These are phyloP conservation scores for Solanum raphanifolium DNA, from an alignment of 257 asterid species.

Conservation along the genomic window DNA sequence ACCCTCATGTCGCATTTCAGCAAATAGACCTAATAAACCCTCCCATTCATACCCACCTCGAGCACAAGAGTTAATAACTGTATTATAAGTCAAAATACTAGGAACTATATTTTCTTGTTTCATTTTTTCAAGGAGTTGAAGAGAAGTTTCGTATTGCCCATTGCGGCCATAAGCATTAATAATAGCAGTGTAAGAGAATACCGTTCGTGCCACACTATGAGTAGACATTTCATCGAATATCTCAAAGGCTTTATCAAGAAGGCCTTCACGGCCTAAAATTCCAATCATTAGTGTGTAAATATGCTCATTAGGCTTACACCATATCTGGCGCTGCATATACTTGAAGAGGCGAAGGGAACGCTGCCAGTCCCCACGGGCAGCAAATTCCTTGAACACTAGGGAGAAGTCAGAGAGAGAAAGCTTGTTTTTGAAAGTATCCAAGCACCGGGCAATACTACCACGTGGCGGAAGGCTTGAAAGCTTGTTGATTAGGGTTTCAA, in stretches of 20 bases:
- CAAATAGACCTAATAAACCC: constrained; percentile 86
- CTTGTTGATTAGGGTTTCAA: constrained; percentile 90
- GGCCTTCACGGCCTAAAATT: constrained; percentile 78
- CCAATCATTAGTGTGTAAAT: constrained; percentile 71
- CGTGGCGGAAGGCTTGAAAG: constrained; percentile 97
- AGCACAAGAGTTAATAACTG: constrained; percentile 80
- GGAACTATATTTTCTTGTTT: constrained; percentile 69
- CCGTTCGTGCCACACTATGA: constrained; percentile 52
- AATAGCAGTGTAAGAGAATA: constrained; percentile 70
- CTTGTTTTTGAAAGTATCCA: constrained; percentile 77
- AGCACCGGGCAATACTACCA: constrained; percentile 95
- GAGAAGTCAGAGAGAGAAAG: constrained; percentile 82
- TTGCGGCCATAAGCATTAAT: constrained; percentile 86
- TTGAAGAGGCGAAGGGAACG: constrained; percentile 89
- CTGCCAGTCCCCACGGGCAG: constrained; percentile 92
- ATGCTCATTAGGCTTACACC: constrained; percentile 96
- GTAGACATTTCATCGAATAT: constrained; percentile 75
- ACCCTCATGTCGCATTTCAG: constrained; percentile 94
- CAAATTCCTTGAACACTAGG: constrained; percentile 74
- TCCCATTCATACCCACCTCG: constrained; percentile 95
- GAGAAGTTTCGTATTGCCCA: constrained; percentile 65
- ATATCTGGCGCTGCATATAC: constrained; percentile 92
- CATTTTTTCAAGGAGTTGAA: constrained; percentile 63
- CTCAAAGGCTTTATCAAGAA: constrained; percentile 76
- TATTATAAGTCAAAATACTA: constrained; percentile 78